phyloP scores from a whole-genome alignment of 805 yeast species.

The Lachancea thermotolerans region DNA sequence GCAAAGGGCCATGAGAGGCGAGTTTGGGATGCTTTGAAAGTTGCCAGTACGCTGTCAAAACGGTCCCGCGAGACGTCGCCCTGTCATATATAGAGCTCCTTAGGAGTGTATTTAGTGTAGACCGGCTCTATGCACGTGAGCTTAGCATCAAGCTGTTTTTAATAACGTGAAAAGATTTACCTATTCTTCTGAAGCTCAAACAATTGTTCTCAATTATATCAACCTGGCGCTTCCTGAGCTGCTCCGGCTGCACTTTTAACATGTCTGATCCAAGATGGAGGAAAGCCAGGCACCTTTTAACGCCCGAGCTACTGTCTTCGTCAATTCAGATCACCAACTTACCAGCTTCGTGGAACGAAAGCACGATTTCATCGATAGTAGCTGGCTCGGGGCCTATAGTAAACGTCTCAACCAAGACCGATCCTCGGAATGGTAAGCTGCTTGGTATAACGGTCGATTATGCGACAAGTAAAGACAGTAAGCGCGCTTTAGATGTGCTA shows the following conservation, averaged over 20 bases:
- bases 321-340: slow-evolving; percentile 35
- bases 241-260: background rate
- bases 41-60: background rate
- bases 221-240: background rate
- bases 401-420: slow-evolving; percentile 26
- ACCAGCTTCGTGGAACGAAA: slow-evolving; percentile 68
- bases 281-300: slow-evolving; percentile 26
- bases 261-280: slow-evolving; percentile 31
- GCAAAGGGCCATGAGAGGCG: slow-evolving; percentile 32
- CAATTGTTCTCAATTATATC: background rate
- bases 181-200: background rate
- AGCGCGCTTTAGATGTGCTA: slow-evolving; percentile 23
- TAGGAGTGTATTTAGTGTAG: background rate
- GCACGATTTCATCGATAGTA: slow-evolving; percentile 53
- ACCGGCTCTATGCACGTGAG: background rate
- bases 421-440: slow-evolving; percentile 42
- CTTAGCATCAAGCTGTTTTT: too few species aligned
- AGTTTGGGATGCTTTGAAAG: slow-evolving; percentile 22
- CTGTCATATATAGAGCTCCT: background rate
- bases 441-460: slow-evolving; percentile 28
- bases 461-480: slow-evolving; percentile 21
- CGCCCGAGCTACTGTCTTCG: slow-evolving; percentile 27
- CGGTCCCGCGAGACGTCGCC: too few species aligned
- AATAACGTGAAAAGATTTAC: too few species aligned
- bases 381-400: slow-evolving; percentile 69